Conservation (phyloP, 1,139 yeast species). For the Ashbya aceris region DNA sequence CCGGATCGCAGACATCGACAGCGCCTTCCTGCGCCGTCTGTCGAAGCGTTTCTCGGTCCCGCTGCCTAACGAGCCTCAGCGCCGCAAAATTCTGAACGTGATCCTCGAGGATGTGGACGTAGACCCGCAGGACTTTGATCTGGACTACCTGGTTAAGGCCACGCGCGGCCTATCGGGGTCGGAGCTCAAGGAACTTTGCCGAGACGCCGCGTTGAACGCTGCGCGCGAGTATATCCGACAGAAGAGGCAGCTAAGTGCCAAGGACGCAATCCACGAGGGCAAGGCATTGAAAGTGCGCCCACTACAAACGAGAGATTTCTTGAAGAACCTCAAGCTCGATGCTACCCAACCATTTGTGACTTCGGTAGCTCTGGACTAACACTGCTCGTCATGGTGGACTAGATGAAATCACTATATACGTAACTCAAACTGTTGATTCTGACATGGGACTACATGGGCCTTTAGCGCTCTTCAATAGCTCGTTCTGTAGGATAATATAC, state of each 20-base stretch:
- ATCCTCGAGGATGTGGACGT: slow-evolving; percentile 56
- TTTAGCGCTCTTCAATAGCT: too few species aligned
- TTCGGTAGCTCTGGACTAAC: slow-evolving; percentile 14
- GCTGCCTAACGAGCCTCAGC: slow-evolving; percentile 61
- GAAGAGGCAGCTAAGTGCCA: slow-evolving; percentile 19
- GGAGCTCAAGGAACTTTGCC: slow-evolving; percentile 79
- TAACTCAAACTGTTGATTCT: too few species aligned
- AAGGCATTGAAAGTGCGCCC: slow-evolving; percentile 20
- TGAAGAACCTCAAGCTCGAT: slow-evolving; percentile 12
- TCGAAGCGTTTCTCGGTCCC: slow-evolving; percentile 82
- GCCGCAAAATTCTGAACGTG: slow-evolving; percentile 59
- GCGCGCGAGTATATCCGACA: slow-evolving; percentile 71
- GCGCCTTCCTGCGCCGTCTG: slow-evolving; percentile 84
- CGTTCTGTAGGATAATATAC: neutral
- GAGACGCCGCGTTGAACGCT: slow-evolving; percentile 88
- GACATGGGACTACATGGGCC: too few species aligned
- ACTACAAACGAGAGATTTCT: slow-evolving; percentile 23
- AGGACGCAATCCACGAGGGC: slow-evolving; percentile 1
- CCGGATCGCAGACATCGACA: slow-evolving; percentile 83
- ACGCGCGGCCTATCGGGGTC: slow-evolving; percentile 85
- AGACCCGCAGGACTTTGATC: slow-evolving; percentile 48
- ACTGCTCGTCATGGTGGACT: neutral
- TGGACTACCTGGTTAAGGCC: slow-evolving; percentile 47
- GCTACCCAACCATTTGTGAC: slow-evolving; percentile 12
- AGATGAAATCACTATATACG: slow-evolving; percentile 2